Percentiles rank a stretch among this genome's conserved stretches.
Conservation (phyloP, 441 rosid species). For the Flueggea neowawraea region DNA sequence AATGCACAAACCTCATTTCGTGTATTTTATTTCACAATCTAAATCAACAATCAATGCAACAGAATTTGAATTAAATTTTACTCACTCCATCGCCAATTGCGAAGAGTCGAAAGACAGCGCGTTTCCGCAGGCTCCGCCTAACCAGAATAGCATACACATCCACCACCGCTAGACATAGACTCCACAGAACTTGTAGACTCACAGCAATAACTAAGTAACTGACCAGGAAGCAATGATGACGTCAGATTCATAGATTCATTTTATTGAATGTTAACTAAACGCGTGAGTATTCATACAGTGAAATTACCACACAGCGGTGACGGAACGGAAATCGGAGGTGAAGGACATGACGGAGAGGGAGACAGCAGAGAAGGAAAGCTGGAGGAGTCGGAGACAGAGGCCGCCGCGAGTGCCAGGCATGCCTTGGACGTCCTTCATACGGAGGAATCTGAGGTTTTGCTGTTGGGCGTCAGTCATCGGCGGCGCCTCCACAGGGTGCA, state of each 20-base stretch:
- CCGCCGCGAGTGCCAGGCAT: constrained; percentile 90
- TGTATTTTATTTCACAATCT: too few species aligned
- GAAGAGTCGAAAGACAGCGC: constrained; percentile 38
- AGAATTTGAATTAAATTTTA: too few species aligned
- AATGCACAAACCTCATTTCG: too few species aligned
- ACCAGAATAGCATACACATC: constrained; percentile 70
- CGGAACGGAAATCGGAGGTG: constrained; percentile 61
- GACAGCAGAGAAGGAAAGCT: constrained; percentile 49
- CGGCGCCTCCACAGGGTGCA: constrained; percentile 82
- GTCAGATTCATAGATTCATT: too few species aligned
- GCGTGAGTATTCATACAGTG: too few species aligned
- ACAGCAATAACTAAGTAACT: constrained; percentile 73
- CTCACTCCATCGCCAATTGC: constrained; percentile 87
- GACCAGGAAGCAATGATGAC: background rate
- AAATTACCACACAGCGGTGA: constrained; percentile 69
- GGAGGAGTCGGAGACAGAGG: constrained; percentile 58
- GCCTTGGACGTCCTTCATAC: constrained; percentile 83
- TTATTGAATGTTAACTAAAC: too few species aligned
- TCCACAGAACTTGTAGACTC: constrained; percentile 74
- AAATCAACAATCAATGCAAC: too few species aligned
- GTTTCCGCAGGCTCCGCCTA: constrained; percentile 58
- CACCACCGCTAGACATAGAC: constrained; percentile 56
- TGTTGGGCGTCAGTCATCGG: constrained; percentile 37
- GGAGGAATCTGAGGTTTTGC: constrained; percentile 9
- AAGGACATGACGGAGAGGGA: constrained; percentile 73